Conservation (phyloP, 2,329 filamentous ascomycete genomes). For the Pestalotiopsis sp. region DNA sequence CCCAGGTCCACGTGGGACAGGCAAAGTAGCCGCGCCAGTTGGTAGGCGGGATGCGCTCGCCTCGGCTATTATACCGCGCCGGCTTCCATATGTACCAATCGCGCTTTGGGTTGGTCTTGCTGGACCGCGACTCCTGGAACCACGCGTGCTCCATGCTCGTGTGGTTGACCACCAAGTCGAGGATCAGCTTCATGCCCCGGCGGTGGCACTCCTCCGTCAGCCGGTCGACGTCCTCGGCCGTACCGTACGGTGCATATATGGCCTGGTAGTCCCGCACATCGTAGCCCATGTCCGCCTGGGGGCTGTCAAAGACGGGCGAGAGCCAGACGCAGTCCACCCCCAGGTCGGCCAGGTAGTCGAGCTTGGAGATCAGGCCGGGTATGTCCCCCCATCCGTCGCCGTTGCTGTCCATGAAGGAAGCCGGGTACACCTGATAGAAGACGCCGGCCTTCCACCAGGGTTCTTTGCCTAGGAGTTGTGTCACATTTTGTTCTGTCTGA, state of each 20-base stretch:
- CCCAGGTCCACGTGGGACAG: slow-evolving; percentile 52
- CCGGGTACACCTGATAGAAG: slow-evolving; percentile 57
- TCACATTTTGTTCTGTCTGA: not conserved
- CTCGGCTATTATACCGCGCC: slow-evolving; percentile 51
- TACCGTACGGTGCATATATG: slow-evolving; percentile 68
- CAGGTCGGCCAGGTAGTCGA: slow-evolving; percentile 63
- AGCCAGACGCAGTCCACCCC: slow-evolving; percentile 65
- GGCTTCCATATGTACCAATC: slow-evolving; percentile 69
- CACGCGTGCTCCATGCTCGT: slow-evolving; percentile 57
- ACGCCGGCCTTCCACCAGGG: slow-evolving; percentile 48
- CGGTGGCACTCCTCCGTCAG: slow-evolving; percentile 61
- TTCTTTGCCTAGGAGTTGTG: slow-evolving; percentile 22
- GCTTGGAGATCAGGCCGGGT: slow-evolving; percentile 61
- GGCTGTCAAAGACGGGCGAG: slow-evolving; percentile 52
- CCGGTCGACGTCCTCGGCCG: slow-evolving; percentile 63
- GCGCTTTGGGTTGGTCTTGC: slow-evolving; percentile 50
- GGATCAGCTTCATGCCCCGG: slow-evolving; percentile 64
- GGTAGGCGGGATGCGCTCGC: slow-evolving; percentile 58
- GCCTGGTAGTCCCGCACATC: slow-evolving; percentile 70
- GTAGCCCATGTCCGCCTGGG: slow-evolving; percentile 70
- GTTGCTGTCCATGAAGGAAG: slow-evolving; percentile 58
- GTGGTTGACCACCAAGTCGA: slow-evolving; percentile 75
- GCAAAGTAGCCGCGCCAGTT: slow-evolving; percentile 53
- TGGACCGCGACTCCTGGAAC: slow-evolving; percentile 56
- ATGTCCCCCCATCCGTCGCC: slow-evolving; percentile 67